Evolutionary conservation across 768 basidiomycete species (phyloP).

Genomic region (Sarcodon aspratus): DNA sequence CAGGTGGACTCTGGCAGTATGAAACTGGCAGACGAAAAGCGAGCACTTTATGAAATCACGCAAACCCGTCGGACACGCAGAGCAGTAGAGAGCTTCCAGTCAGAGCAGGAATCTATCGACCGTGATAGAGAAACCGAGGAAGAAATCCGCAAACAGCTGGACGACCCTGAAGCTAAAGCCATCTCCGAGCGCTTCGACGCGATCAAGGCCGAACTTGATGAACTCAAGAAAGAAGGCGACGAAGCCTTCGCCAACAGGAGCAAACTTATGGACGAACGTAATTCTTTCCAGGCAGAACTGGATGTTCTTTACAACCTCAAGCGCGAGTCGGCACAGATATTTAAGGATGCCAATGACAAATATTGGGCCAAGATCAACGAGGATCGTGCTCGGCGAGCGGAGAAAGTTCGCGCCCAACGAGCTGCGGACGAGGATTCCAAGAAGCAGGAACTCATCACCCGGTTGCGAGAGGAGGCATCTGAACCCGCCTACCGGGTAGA

Average conservation of each 20-base stretch:
- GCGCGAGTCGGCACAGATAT: constrained; percentile 57
- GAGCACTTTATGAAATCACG: constrained; percentile 84
- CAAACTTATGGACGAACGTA: constrained; percentile 84
- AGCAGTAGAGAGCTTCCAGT: constrained; percentile 71
- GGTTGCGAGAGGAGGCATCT: constrained; percentile 83
- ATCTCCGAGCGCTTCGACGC: constrained; percentile 70
- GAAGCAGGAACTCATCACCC: constrained; percentile 68
- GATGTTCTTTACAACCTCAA: constrained; percentile 66
- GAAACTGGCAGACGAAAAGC: constrained; percentile 93
- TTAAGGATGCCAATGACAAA: constrained; percentile 75
- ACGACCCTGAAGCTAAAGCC: constrained; percentile 84
- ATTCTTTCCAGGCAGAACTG: constrained; percentile 54
- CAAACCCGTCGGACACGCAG: constrained; percentile 59
- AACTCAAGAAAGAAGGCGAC: constrained; percentile 77
- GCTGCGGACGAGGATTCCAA: constrained; percentile 70
- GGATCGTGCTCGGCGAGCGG: constrained; percentile 76
- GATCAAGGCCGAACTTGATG: constrained; percentile 78
- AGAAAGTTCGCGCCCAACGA: constrained; percentile 63
- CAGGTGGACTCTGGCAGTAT: constrained; percentile 87
- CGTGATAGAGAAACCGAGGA: constrained; percentile 65
- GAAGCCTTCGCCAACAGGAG: constrained; percentile 70
- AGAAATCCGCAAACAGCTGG: constrained; percentile 70
- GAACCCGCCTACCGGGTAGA: constrained; percentile 83
- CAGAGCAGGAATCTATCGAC: constrained; percentile 73
- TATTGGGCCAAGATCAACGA: constrained; percentile 82